Percentiles rank a stretch among this genome's conserved stretches.
Conservation (phyloP, 495 filamentous ascomycete species). For the Penicillium ochrochloron region DNA sequence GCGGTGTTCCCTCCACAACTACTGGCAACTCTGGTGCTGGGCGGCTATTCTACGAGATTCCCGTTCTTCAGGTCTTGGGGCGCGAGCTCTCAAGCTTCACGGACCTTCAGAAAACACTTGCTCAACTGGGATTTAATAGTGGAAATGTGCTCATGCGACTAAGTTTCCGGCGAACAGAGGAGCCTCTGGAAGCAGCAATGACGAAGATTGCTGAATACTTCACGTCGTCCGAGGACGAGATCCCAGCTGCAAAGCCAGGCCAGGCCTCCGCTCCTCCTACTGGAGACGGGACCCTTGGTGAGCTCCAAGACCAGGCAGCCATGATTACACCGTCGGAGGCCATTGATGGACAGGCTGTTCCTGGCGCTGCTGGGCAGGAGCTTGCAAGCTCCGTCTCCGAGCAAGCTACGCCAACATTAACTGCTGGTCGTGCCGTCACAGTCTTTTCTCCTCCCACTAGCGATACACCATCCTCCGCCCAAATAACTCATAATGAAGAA, state of each 20-base stretch:
- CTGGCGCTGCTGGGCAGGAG: slow-evolving; percentile 22
- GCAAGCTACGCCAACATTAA: slow-evolving; percentile 27
- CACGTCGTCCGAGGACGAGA: slow-evolving; percentile 47
- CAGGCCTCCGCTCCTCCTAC: slow-evolving; percentile 19
- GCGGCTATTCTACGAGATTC: slow-evolving; percentile 82
- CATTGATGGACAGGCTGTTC: slow-evolving; percentile 14
- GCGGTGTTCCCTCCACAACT: slow-evolving; percentile 66
- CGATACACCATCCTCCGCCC: slow-evolving; percentile 75
- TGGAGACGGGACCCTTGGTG: slow-evolving; percentile 25
- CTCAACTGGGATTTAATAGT: slow-evolving; percentile 83
- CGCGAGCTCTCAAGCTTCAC: slow-evolving; percentile 74
- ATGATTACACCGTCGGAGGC: slow-evolving; percentile 13
- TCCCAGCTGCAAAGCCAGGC: slow-evolving; percentile 20
- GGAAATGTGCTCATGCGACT: slow-evolving; percentile 80
- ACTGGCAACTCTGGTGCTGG: slow-evolving; percentile 60
- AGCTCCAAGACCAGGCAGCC: slow-evolving; percentile 18
- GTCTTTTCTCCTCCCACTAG: slow-evolving; percentile 77
- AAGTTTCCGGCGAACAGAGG: slow-evolving; percentile 72
- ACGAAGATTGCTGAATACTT: slow-evolving; percentile 76
- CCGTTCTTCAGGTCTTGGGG: slow-evolving; percentile 79
- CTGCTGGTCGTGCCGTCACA: slow-evolving; percentile 56
- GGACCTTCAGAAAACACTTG: slow-evolving; percentile 84
- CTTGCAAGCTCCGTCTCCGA: slow-evolving; percentile 31
- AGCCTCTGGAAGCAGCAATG: slow-evolving; percentile 86
- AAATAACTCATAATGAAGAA: slow-evolving; percentile 63